phyloP scores from a whole-genome alignment of 1,284 basidiomycete species.

The Malassezia caprae region DNA sequence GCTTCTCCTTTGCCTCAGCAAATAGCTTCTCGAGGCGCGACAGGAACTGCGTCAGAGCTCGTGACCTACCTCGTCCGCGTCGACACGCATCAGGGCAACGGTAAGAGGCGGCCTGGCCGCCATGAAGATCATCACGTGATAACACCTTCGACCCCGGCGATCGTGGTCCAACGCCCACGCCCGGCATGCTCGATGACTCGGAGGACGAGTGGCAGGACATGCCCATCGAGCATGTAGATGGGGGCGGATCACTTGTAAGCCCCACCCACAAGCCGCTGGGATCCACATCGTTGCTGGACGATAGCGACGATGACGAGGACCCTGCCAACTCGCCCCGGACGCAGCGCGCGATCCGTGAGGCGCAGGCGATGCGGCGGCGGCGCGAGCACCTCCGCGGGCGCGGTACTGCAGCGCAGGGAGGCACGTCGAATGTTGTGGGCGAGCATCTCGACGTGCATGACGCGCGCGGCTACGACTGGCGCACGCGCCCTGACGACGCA shows the following conservation, averaged over 20 bases:
- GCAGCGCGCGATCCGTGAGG: not conserved
- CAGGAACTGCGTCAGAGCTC: slow-evolving; percentile 25
- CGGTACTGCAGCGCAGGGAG: not conserved
- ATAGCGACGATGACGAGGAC: slow-evolving; percentile 7
- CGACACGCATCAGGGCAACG: slow-evolving; percentile 8
- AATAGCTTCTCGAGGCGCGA: slow-evolving; percentile 30
- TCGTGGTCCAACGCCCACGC: not conserved
- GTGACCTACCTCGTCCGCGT: slow-evolving; percentile 5
- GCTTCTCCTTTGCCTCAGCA: slow-evolving; percentile 20
- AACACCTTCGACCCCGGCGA: not conserved
- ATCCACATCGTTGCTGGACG: not conserved
- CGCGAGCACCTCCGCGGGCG: slow-evolving; percentile 1
- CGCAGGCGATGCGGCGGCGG: not conserved
- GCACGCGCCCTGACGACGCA: slow-evolving; percentile 27
- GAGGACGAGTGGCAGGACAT: slow-evolving; percentile 21
- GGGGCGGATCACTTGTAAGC: not conserved
- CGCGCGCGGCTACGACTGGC: slow-evolving; percentile 44
- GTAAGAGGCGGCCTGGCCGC: not conserved
- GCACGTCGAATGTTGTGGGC: slow-evolving; percentile 32
- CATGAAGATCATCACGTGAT: not conserved
- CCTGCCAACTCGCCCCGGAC: not conserved
- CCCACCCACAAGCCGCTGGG: not conserved
- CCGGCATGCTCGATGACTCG: slow-evolving; percentile 13
- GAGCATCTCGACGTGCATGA: slow-evolving; percentile 41
- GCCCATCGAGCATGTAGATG: slow-evolving; percentile 15